Evolutionary conservation across 1,284 basidiomycete species (phyloP), one percentile per base, ranked within the genome.

Genomic region (Omphalotus olearius): DNA sequence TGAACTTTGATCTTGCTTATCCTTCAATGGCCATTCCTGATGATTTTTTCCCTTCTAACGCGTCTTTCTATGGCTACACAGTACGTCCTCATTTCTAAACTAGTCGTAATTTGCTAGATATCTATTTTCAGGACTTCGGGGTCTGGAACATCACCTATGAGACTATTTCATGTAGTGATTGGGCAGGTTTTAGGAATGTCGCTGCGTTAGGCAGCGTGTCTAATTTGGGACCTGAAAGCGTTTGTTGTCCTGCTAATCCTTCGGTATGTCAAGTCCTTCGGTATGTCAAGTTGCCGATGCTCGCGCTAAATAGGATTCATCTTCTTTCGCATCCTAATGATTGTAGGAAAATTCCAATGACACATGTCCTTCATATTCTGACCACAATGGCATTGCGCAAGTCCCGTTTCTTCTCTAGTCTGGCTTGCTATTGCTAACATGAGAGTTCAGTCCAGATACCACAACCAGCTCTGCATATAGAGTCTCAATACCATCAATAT

Each of bases 91-190:
- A 28, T 2, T 47, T 30, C 48, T 26, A 48, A 52, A 37, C 1
- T 46, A 16, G 45, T 39, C 17, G n/a, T 45, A 54, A 30, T 48
- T 48, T 18, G 46, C 20, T 50, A 11, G 35, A 25, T 18, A 17
- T 6, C 14, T 53, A 35, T 28, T 14, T 37, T 50, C 52, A 86
- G 83, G 87, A 89, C 60, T 90, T 89, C 67, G 86, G 88, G 45
- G 79, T 89, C n/a, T 90, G 88, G 88, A 88, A 88, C 60, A 72
- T 88, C 57, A 81, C 74, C 33, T 90, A 90, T 61, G 64, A 79
- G 57, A 71, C 68, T 36, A 79, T 88, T 6, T 65, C 79, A 37
- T 90, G 88, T 60, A 53, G 68, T 2, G 64, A 76, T 49, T 90
- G 88, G 88, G 66, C 71, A 20, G 88, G 88, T 5, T 72, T 68